phyloP scores from a whole-genome alignment of 1,139 yeast species.

The Kluyveromyces sp. region DNA sequence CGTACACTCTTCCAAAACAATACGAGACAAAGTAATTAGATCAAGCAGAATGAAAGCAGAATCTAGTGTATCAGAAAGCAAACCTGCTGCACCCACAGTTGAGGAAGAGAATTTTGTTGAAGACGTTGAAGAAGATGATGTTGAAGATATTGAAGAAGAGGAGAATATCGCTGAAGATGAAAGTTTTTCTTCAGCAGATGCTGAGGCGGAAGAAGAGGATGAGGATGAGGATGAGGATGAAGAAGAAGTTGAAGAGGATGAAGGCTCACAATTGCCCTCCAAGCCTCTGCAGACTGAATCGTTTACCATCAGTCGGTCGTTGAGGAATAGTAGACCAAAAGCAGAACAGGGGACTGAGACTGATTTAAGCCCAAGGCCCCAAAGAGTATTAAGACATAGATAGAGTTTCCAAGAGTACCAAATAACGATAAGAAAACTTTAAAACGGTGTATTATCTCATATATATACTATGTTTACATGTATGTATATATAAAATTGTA shows the following conservation, averaged over 20 bases:
- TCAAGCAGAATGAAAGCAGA: neutral
- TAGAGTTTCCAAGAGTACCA: too few relatives aligned
- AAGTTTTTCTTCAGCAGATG: conserved; percentile 6
- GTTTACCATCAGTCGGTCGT: neutral
- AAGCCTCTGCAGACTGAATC: neutral
- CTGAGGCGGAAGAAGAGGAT: conserved; percentile 8
- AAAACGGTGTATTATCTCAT: conserved; percentile 1
- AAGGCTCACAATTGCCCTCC: neutral
- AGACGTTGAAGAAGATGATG: conserved; percentile 17
- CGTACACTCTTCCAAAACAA: neutral
- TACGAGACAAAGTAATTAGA: neutral
- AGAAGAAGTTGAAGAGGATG: conserved; percentile 3
- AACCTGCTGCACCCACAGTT: conserved; percentile 5
- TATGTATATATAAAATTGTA: conserved; percentile 3
- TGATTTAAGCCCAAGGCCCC: neutral
- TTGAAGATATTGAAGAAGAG: conserved; percentile 12
- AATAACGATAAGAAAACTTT: conserved; percentile 1
- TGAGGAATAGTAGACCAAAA: neutral
- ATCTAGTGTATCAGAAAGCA: neutral
- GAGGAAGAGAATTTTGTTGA: conserved; percentile 10
- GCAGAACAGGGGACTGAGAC: neutral
- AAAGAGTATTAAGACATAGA: neutral
- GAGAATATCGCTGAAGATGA: neutral
- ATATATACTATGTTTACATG: conserved; percentile 1
- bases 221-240: conserved; percentile 14